Percentiles rank a stretch among this genome's conserved stretches.
Conservation (phyloP, 2,329 filamentous ascomycete species). For the Ophiosphaerella korrae region DNA sequence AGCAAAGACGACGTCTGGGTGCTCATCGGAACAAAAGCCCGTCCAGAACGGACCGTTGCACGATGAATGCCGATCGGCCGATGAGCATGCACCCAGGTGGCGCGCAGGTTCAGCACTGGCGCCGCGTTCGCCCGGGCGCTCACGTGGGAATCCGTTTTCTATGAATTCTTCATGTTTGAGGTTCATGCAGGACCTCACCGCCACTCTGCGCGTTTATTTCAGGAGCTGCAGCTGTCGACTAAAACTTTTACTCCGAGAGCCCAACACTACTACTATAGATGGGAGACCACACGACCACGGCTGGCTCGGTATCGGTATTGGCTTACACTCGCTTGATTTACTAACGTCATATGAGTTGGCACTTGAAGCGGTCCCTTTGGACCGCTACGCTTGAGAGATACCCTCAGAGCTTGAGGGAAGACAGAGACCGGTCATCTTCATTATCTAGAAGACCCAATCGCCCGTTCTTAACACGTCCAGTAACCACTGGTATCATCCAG, state of each 20-base stretch:
- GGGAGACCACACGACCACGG: neutral
- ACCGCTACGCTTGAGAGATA: constrained; percentile 4
- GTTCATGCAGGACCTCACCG: constrained; percentile 3
- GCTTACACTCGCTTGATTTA: constrained; percentile 1
- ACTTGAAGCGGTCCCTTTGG: constrained; percentile 6
- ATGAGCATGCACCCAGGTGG: neutral
- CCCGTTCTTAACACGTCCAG: constrained; percentile 3
- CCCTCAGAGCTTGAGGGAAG: constrained; percentile 2
- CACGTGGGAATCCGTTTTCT: neutral
- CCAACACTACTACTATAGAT: neutral
- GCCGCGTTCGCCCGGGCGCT: too few relatives aligned
- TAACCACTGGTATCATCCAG: constrained; percentile 2
- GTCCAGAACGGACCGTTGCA: neutral
- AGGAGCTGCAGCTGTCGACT: constrained; percentile 1
- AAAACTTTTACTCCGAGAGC: constrained; percentile 1
- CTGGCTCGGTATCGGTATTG: neutral
- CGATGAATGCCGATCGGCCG: neutral
- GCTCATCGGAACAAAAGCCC: neutral
- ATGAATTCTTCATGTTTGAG: neutral
- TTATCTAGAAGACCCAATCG: constrained; percentile 4
- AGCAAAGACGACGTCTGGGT: neutral
- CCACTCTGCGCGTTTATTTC: constrained; percentile 2
- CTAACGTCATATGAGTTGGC: constrained; percentile 3
- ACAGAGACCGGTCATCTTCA: constrained; percentile 3
- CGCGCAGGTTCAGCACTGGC: neutral